phyloP scores from a whole-genome alignment of 176 grass and related monocot species.

The Saccharum spontaneum region DNA sequence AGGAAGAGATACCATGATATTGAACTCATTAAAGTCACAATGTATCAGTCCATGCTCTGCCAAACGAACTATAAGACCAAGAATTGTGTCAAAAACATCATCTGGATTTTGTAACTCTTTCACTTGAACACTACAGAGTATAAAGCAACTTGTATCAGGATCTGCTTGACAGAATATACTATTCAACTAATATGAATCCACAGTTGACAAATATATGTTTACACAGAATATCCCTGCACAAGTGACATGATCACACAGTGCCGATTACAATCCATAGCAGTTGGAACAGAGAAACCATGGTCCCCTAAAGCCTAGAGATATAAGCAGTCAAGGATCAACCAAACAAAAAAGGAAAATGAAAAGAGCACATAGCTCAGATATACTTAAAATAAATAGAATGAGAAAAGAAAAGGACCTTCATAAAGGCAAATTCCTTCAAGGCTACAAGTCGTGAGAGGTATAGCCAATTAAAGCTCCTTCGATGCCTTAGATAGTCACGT shows the following conservation, averaged over 20 bases:
- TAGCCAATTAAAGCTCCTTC: slow-evolving; percentile 85
- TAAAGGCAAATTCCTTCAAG: slow-evolving; percentile 93
- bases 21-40: slow-evolving; percentile 99
- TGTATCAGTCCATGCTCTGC: slow-evolving; percentile 98
- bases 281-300: slow-evolving; percentile 85
- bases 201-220: slow-evolving; percentile 6
- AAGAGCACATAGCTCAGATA: not conserved
- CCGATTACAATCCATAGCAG: slow-evolving; percentile 83
- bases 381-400: not conserved
- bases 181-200: slow-evolving; percentile 5
- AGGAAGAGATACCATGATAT: slow-evolving; percentile 78
- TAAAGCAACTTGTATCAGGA: slow-evolving; percentile 3
- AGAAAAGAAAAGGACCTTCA: slow-evolving; percentile 57
- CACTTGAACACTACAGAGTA: slow-evolving; percentile 77
- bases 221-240: slow-evolving; percentile 92
- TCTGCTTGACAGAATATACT: not conserved
- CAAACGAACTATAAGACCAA: slow-evolving; percentile 79
- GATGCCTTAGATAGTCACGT: slow-evolving; percentile 84
- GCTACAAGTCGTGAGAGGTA: slow-evolving; percentile 85
- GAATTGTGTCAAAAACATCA: slow-evolving; percentile 84
- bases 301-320: slow-evolving; percentile 77
- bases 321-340: not conserved
- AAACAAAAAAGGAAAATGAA: not conserved
- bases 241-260: slow-evolving; percentile 98
- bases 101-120: slow-evolving; percentile 81